Evolutionary conservation across 2,329 filamentous ascomycete species (phyloP), one percentile per base, ranked within the genome.

Genomic region (Microsporum canis): DNA sequence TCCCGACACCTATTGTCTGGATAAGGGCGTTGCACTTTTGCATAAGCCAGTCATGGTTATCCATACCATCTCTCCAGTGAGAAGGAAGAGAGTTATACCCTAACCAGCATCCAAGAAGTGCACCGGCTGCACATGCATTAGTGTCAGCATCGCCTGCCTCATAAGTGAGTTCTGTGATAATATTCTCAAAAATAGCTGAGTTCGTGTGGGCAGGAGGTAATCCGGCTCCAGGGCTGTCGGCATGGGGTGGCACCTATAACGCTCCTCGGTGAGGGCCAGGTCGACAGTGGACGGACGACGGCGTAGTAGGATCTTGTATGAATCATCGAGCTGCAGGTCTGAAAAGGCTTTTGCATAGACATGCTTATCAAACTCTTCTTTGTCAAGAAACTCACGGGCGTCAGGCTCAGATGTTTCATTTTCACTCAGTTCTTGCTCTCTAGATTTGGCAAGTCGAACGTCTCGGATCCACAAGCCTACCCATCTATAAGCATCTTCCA

Each of bases 121-220:
- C 78, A 0, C 79, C 80, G 0, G 79, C 79, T 59, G 78, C 79
- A 51, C 78, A 80, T 5, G 78, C 79, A 62, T 82, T 82, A 0
- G 80, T 82, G 63, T 82, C 80, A 2, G 80, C 78, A 63, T 82
- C 80, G 0, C 80, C 80, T 1, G 78, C 80, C 39, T 76, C 72
- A 77, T 81, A 79, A 39, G 78, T 74, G 12, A 82, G 71, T 5
- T 77, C 72, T 0, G 76, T 78, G 10, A 82, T 78, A 8, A 80
- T 69, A 4, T 73, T 68, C 67, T 82, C 78, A 63, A 82, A 82
- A 10, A 69, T 47, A 7, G 59, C 39, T 23, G 58, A 56, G n/a
- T 38, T 36, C 1, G 57, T 34, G 17, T 39, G 17, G 3, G n/a
- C 7, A 27, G 14, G 5, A 29, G 17, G 8, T 17, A 7, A 38